A percentile compares a stretch with the other conserved stretches of the same genome.
Evolutionary conservation across 306 rosid genomes (phyloP).

Genomic region (Malus sylvestris): DNA sequence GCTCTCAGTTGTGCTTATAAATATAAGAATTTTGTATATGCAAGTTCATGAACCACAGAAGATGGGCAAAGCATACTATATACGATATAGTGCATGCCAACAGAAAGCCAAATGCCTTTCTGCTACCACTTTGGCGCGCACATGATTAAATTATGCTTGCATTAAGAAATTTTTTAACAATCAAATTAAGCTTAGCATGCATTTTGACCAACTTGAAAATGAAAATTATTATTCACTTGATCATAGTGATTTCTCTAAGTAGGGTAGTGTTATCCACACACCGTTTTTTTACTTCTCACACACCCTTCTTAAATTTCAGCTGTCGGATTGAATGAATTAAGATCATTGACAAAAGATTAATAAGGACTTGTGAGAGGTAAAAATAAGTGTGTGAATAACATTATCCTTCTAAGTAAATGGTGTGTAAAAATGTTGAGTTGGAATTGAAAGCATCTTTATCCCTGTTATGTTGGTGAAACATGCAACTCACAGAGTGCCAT

Average conservation of each 20-base stretch:
- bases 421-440: background rate
- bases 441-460: background rate
- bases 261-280: no score
- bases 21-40: background rate
- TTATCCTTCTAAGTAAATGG: background rate
- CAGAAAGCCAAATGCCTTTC: background rate
- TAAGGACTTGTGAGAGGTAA: no score
- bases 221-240: background rate
- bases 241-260: background rate
- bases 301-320: rapidly evolving
- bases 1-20: background rate
- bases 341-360: no score
- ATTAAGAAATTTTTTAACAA: background rate
- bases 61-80: background rate
- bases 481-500: background rate
- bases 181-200: background rate
- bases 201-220: background rate
- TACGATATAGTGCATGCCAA: slow-evolving; percentile 3
- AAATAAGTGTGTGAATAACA: no score
- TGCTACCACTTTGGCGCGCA: background rate
- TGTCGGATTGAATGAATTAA: no score
- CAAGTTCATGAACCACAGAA: background rate
- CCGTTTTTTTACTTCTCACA: no score
- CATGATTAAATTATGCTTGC: background rate
- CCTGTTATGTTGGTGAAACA: background rate